A percentile compares a stretch with the other conserved stretches of the same genome.
Conservation (phyloP, 163 green algal genomes). For the Scenedesmus sp. region DNA sequence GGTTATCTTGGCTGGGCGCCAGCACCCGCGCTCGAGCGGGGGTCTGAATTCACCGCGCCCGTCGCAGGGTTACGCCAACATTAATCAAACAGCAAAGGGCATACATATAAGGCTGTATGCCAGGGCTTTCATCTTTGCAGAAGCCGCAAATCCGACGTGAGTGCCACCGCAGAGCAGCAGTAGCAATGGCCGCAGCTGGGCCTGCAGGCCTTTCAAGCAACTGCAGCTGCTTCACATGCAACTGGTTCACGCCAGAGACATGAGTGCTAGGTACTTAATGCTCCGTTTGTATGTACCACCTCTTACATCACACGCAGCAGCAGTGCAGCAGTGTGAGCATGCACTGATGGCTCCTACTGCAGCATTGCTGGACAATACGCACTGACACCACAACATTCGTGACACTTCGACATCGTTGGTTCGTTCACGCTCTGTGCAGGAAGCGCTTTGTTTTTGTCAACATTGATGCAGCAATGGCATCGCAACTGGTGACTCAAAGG, state of each 20-base stretch:
- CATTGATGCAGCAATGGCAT: slow-evolving; percentile 91
- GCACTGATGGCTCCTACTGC: too few relatives aligned
- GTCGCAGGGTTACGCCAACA: slow-evolving; percentile 87
- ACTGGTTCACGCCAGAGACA: too few relatives aligned
- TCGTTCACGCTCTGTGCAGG: too few relatives aligned
- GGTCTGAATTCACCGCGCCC: background rate
- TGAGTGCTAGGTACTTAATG: too few relatives aligned
- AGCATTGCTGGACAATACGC: too few relatives aligned
- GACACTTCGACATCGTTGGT: too few relatives aligned
- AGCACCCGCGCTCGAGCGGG: background rate
- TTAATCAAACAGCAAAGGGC: slow-evolving; percentile 78
- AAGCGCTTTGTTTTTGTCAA: slow-evolving; percentile 87
- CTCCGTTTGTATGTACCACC: too few relatives aligned
- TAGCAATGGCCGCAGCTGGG: background rate
- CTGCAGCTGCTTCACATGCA: too few relatives aligned
- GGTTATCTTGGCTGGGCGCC: slow-evolving; percentile 57
- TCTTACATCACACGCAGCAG: too few relatives aligned
- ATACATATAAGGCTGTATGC: slow-evolving; percentile 88
- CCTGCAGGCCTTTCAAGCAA: too few relatives aligned
- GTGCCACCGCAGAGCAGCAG: background rate
- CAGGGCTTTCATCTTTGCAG: slow-evolving; percentile 82
- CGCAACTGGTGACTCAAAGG: slow-evolving; percentile 84
- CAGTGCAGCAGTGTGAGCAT: too few relatives aligned
- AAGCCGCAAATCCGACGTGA: slow-evolving; percentile 56
- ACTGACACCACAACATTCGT: too few relatives aligned